A percentile compares a stretch with the other conserved stretches of the same genome.
These are phyloP conservation scores for Fusarium transvaalense DNA, from an alignment of 2,329 filamentous ascomycete species.

Conservation along the genomic window DNA sequence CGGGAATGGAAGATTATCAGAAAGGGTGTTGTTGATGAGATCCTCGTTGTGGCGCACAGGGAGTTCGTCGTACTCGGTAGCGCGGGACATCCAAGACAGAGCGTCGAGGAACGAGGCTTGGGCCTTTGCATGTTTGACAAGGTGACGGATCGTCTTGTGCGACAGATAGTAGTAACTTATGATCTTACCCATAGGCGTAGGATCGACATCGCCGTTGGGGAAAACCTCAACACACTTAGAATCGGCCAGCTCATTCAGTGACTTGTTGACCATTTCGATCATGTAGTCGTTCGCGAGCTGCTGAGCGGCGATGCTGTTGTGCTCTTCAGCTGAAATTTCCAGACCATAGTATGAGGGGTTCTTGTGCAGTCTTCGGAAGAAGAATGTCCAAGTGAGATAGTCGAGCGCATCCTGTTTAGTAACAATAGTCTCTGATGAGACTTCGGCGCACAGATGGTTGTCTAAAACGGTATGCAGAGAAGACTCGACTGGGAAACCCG, in stretches of 20 bases:
- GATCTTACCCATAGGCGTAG: slow-evolving; percentile 94
- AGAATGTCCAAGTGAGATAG: slow-evolving; percentile 99
- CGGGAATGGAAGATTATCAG: slow-evolving; percentile 78
- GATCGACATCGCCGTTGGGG: slow-evolving; percentile 88
- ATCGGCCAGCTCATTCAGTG: slow-evolving; percentile 82
- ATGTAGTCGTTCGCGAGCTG: slow-evolving; percentile 93
- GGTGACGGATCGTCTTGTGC: slow-evolving; percentile 90
- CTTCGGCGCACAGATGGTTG: slow-evolving; percentile 95
- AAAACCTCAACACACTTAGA: slow-evolving; percentile 88
- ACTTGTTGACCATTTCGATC: slow-evolving; percentile 90
- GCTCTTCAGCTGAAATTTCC: slow-evolving; percentile 91
- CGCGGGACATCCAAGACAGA: slow-evolving; percentile 91
- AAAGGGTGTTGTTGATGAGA: slow-evolving; percentile 92
- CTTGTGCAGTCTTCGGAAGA: slow-evolving; percentile 96
- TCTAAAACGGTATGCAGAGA: slow-evolving; percentile 96
- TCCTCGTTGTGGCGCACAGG: slow-evolving; percentile 99
- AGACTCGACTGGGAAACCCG: slow-evolving; percentile 96
- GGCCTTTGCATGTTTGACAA: slow-evolving; percentile 81
- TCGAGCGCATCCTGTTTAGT: slow-evolving; percentile 98
- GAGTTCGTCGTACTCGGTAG: slow-evolving; percentile 96
- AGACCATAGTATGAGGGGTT: slow-evolving; percentile 98
- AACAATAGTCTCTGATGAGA: slow-evolving; percentile 90
- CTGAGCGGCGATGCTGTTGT: slow-evolving; percentile 88
- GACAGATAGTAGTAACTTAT: slow-evolving; percentile 99
- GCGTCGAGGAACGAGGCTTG: slow-evolving; percentile 84